Base-by-base conservation (phyloP, 106 monocot genomes). In the Platanthera guangdongensis region DNA sequence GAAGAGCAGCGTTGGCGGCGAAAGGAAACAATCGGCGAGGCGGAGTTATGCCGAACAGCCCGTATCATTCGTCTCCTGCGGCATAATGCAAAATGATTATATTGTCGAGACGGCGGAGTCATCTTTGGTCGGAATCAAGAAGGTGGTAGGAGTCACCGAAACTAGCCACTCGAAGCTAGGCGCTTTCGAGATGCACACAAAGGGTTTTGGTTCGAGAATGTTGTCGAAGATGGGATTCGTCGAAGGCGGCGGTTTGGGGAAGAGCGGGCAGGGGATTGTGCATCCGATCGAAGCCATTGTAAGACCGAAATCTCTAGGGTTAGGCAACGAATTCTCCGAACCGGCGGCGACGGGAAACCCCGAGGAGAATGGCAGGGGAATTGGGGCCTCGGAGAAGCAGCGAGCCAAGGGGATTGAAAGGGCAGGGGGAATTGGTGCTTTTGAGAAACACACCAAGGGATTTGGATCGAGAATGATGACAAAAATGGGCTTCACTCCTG, bases 211-310 rank as follows among this genome's bases (percentile, higher is more conserved):
- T 51, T 97, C 93, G 0, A 89, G 78, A 79, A 93, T 97, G 91
- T 82, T 97, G 91, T 87, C 97, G 10, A 97, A 97, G 76, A 97
- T 97, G 97, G 97, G 97, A 47, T 97, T 91, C 22, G 70, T 86
- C 0, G 91, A 97, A 75, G 97, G 97, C 68, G 11, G 67, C 57
- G 97, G 97, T 19, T 74, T 97, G 25, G 97, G 97, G 9, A 91
- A 94, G 77, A 89, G 86, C 72, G 83, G 93, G 6, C 91, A 91
- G 75, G 97, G 97, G 48, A 97, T 89, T 32, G 78, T 77, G 16
- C 77, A 71, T 46, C 91, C 97, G 0, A 89, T 97, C 2, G 87
- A 97, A 81, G 84, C 87, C 7, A 75, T 88, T 4, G 81, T 85
- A 18, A 80, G 97, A 50, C 93, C 95, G 14, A 95, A 92, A 83